Percentiles rank a stretch among this genome's conserved stretches.
These are phyloP conservation scores for Suhomyces xylopsoci DNA, from an alignment of 805 yeast species.

Conservation along the genomic window DNA sequence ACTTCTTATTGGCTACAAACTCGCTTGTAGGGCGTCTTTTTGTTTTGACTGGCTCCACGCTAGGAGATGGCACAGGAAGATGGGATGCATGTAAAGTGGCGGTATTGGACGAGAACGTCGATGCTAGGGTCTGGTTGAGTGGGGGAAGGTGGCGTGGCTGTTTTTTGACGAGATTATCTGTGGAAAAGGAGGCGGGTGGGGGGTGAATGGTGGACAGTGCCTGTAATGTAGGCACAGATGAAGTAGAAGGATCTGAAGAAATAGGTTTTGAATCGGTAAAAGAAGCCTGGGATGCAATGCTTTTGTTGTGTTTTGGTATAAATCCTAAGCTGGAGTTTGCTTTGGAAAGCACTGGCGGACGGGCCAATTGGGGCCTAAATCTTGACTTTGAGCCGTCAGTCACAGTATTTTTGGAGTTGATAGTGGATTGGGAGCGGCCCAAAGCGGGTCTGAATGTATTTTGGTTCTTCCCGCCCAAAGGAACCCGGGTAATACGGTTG, in stretches of 20 bases:
- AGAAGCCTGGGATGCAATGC: neutral
- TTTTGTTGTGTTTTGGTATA: constrained; percentile 4
- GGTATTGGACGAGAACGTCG: neutral
- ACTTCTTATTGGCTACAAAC: neutral
- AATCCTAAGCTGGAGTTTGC: constrained; percentile 40
- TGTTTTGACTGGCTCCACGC: neutral
- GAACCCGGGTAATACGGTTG: constrained; percentile 21
- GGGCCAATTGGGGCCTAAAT: constrained; percentile 6
- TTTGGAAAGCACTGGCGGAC: constrained; percentile 26
- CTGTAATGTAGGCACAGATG: neutral
- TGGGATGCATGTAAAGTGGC: neutral
- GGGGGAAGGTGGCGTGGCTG: neutral
- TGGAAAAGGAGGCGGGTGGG: neutral
- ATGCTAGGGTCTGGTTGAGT: neutral
- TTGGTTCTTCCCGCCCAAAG: constrained; percentile 41
- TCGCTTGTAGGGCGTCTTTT: neutral
- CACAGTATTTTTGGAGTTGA: neutral
- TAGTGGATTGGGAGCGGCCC: constrained; percentile 28
- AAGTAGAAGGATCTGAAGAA: neutral
- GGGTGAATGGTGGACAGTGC: neutral
- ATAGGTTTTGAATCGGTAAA: neutral
- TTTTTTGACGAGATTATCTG: neutral
- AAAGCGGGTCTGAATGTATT: constrained; percentile 27
- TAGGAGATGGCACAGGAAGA: neutral
- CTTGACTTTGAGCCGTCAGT: neutral